Evolutionary conservation across 345 rosid species (phyloP).

Genomic region (Erucastrum elatum): DNA sequence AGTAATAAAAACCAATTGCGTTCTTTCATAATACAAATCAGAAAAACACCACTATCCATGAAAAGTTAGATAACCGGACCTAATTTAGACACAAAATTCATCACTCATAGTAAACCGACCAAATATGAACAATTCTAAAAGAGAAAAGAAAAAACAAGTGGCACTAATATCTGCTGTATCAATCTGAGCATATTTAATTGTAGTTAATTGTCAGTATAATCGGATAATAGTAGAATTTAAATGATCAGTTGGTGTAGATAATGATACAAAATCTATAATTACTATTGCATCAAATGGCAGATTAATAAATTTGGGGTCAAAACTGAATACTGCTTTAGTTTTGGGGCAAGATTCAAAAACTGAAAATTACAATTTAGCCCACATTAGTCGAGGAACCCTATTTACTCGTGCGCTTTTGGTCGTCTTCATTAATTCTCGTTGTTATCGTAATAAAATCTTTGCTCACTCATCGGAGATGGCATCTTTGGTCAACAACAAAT

Average conservation of each 20-base stretch:
- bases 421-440: conserved; percentile 2
- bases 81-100: background rate
- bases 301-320: background rate
- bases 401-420: background rate
- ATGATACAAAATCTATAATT: background rate
- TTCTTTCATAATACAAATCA: too few species aligned
- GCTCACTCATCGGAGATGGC: background rate
- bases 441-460: background rate
- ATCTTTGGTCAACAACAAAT: background rate
- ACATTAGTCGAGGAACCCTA: background rate
- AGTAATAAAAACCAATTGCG: too few species aligned
- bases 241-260: background rate
- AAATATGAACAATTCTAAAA: too few species aligned
- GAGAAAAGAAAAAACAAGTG: too few species aligned
- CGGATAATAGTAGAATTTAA: background rate
- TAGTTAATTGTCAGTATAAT: background rate
- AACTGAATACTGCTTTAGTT: background rate
- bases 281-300: background rate
- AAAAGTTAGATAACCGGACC: background rate
- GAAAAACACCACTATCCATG: too few species aligned
- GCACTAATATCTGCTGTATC: background rate
- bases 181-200: background rate
- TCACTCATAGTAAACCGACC: background rate
- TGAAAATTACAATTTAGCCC: background rate
- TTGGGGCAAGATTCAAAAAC: background rate